Percentiles rank a stretch among this genome's conserved stretches.
Conservation (phyloP, 257 asterid genomes). For the Capsicum chinense region DNA sequence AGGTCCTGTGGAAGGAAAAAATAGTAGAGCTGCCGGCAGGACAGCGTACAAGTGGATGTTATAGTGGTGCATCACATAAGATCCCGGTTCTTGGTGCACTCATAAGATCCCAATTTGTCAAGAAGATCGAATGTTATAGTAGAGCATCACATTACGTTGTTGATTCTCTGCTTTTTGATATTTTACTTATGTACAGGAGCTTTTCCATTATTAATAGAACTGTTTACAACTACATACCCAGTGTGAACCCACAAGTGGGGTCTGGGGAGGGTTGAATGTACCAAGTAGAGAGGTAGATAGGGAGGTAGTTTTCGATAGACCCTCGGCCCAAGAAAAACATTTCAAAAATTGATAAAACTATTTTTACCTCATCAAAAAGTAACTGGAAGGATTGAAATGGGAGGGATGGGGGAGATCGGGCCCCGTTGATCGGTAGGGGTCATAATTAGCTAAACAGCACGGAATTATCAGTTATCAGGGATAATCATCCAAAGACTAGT, state of each 20-base stretch:
- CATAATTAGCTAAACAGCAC: not conserved
- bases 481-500: conserved; percentile 3
- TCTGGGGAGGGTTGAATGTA: too few species aligned
- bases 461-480: not conserved
- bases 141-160: not conserved
- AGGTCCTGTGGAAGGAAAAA: not conserved
- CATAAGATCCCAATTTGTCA: not conserved
- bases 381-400: conserved; percentile 2
- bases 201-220: conserved; percentile 10
- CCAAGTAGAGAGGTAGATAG: too few species aligned
- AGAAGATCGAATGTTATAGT: not conserved
- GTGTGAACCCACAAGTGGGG: too few species aligned
- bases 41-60: not conserved
- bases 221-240: not conserved
- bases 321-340: too few species aligned
- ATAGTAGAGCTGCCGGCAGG: not conserved
- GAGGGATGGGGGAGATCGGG: not conserved
- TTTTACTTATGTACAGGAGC: not conserved
- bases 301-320: too few species aligned
- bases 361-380: not conserved
- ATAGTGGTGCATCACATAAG: not conserved
- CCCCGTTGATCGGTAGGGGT: not conserved
- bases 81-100: not conserved
- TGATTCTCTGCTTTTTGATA: not conserved
- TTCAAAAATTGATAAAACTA: too few species aligned